Percentiles rank a stretch among this genome's conserved stretches.
phyloP scores from a whole-genome alignment of 139 green algal genomes.

The Tetradesmus lagerheimii region DNA sequence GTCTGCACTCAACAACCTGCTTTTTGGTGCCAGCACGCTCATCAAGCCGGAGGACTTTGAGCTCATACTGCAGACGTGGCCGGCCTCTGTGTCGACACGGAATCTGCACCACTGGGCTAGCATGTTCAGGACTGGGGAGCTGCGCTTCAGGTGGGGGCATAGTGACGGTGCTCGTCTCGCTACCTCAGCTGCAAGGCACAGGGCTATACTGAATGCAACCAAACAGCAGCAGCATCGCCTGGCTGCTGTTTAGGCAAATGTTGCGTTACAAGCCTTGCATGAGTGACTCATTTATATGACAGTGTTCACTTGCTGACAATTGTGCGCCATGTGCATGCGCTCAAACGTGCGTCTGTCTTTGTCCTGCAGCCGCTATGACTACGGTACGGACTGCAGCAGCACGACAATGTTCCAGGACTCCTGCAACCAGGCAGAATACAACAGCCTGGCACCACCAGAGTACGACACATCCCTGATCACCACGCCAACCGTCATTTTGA shows the following conservation, averaged over 20 bases:
- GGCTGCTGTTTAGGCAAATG: constrained; percentile 34
- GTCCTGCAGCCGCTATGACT: background rate
- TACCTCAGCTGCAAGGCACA: too few relatives aligned
- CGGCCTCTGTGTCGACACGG: constrained; percentile 21
- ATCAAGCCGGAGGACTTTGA: constrained; percentile 1
- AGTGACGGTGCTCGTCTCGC: too few relatives aligned
- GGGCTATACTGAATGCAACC: too few relatives aligned
- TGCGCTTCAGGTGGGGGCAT: background rate
- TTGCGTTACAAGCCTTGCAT: constrained; percentile 15
- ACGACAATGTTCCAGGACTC: background rate
- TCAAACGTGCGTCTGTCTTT: background rate
- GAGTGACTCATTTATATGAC: too few relatives aligned
- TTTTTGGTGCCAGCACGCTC: background rate
- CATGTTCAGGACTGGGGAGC: background rate
- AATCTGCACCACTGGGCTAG: constrained; percentile 23
- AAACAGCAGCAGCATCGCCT: background rate
- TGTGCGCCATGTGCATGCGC: too few relatives aligned
- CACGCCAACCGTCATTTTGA: constrained; percentile 46
- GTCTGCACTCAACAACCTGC: background rate
- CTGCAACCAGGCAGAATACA: constrained; percentile 56
- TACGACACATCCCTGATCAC: constrained; percentile 41
- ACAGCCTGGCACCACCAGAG: background rate
- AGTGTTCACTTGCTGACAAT: background rate
- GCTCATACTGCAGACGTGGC: constrained; percentile 19
- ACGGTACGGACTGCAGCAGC: constrained; percentile 8